Evolutionary conservation across 129 eudicot genomes (phyloP), one percentile per base, ranked within the genome.

Genomic region (Oenanthe sinensis): DNA sequence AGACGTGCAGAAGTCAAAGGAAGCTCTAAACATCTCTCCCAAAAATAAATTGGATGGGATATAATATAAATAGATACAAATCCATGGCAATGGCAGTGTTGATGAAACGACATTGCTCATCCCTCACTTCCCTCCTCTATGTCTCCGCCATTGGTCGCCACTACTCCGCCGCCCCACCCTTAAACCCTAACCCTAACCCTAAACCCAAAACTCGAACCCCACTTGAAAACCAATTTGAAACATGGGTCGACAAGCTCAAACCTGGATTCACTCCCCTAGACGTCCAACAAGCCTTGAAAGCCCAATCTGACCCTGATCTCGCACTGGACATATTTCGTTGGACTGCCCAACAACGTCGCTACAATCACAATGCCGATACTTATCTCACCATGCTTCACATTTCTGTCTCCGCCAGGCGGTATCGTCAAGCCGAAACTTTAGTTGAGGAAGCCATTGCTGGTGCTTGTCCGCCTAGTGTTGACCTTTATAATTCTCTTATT

Each of bases 271-370:
- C 93, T 62, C 81, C 85, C 4, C 58, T 84, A 73, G 93, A 92
- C 83, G 92, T 92, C 44, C 80, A 58, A 67, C 76, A 80, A 79
- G 92, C 98, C 85, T 82, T 95, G 39, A 82, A 78, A 0, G 75
- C 97, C 79, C 93, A 90, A 82, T 71, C 96, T 75, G 96, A 95
- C 84, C 90, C 94, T 15, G 98, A 95, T 76, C 85, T 95, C 45
- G 93, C 97, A 17, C 89, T 84, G 73, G 96, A 91, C 83, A 90
- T 95, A 63, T 95, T 95, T 88, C 97, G 94, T 0, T 95, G 96
- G 96, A 90, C 98, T 36, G 89, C 94, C 39, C 96, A 90, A 71
- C 94, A 87, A 62, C 96, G 97, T 28, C 62, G 81, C 65, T 91
- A 87, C 92, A 90, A 84, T 71, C 98, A 95, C 93, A 82, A 75